Evolutionary conservation across 2,329 filamentous ascomycete species (phyloP).

Genomic region (Rutstroemia sydowiana): DNA sequence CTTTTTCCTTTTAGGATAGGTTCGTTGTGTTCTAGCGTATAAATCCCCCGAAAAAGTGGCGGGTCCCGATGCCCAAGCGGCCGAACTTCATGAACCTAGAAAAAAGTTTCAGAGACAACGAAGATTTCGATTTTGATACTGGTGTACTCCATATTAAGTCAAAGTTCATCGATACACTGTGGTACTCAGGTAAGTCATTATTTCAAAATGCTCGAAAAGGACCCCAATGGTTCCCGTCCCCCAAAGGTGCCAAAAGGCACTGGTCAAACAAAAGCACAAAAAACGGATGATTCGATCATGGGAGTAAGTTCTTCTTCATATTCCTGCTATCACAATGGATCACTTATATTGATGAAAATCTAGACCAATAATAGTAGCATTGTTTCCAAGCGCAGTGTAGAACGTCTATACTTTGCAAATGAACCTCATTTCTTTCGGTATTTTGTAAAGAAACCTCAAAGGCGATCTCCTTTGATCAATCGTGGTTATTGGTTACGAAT

Average conservation of each 20-base stretch:
- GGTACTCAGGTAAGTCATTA: background rate
- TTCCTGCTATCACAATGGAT: background rate
- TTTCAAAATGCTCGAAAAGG: background rate
- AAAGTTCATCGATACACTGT: too few relatives aligned
- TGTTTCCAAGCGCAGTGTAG: constrained; percentile 87
- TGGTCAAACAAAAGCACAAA: constrained; percentile 5
- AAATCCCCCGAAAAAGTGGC: too few relatives aligned
- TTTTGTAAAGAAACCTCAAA: constrained; percentile 78
- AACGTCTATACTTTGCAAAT: constrained; percentile 70
- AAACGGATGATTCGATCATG: constrained; percentile 38
- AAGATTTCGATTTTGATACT: too few relatives aligned
- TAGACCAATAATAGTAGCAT: constrained; percentile 89
- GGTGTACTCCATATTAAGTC: too few relatives aligned
- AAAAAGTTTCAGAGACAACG: too few relatives aligned
- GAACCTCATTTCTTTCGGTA: constrained; percentile 80
- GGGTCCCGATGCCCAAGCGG: too few relatives aligned
- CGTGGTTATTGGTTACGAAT: constrained; percentile 52
- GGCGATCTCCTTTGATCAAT: constrained; percentile 83
- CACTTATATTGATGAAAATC: background rate
- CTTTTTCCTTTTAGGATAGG: too few relatives aligned
- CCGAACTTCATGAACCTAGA: too few relatives aligned
- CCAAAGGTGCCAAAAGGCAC: background rate
- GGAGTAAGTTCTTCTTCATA: constrained; percentile 16
- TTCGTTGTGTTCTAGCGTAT: too few relatives aligned
- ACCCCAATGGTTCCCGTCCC: background rate